Percentiles rank a stretch among this genome's conserved stretches.
These are phyloP conservation scores for Pilasporangium apinafurcum DNA, from an alignment of 352 stramenopile genomes.

Conservation along the genomic window DNA sequence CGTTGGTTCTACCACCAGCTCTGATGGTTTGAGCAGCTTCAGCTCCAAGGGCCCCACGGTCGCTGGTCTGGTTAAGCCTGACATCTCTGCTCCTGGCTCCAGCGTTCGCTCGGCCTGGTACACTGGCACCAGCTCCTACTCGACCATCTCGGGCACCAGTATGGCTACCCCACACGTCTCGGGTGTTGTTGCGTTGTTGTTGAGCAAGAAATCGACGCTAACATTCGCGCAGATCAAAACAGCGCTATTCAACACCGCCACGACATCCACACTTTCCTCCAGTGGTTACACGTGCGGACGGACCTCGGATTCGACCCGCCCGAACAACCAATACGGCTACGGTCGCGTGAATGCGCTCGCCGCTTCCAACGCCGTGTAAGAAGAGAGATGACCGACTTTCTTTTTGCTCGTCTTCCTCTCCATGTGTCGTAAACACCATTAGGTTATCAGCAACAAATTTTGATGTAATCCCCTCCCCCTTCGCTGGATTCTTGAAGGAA, in stretches of 20 bases:
- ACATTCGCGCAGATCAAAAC: slow-evolving; percentile 9
- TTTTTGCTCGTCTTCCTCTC: too few species aligned
- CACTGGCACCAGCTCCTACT: slow-evolving; percentile 10
- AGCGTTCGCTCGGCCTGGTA: slow-evolving; percentile 12
- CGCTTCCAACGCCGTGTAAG: slow-evolving; percentile 5
- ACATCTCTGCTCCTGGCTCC: slow-evolving; percentile 16
- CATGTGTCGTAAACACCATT: too few species aligned
- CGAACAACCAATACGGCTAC: slow-evolving; percentile 35
- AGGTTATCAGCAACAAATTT: too few species aligned
- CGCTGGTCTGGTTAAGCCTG: slow-evolving; percentile 15
- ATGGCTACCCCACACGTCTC: slow-evolving; percentile 30
- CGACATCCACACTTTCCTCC: slow-evolving; percentile 1
- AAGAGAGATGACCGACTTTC: too few species aligned
- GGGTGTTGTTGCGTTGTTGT: slow-evolving; percentile 10
- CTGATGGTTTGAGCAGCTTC: slow-evolving; percentile 16
- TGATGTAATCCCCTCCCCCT: too few species aligned
- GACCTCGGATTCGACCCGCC: slow-evolving; percentile 14
- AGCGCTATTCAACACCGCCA: slow-evolving; percentile 3
- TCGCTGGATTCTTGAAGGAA: too few species aligned
- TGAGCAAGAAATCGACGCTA: slow-evolving; percentile 10
- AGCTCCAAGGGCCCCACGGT: slow-evolving; percentile 16
- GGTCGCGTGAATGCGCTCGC: slow-evolving; percentile 20
- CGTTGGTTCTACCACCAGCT: slow-evolving; percentile 13
- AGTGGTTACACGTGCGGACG: slow-evolving; percentile 14
- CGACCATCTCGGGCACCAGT: slow-evolving; percentile 19